Percentiles rank a stretch among this genome's conserved stretches.
Conservation (phyloP, 768 basidiomycete genomes). For the Xanthoconium stramineum region DNA sequence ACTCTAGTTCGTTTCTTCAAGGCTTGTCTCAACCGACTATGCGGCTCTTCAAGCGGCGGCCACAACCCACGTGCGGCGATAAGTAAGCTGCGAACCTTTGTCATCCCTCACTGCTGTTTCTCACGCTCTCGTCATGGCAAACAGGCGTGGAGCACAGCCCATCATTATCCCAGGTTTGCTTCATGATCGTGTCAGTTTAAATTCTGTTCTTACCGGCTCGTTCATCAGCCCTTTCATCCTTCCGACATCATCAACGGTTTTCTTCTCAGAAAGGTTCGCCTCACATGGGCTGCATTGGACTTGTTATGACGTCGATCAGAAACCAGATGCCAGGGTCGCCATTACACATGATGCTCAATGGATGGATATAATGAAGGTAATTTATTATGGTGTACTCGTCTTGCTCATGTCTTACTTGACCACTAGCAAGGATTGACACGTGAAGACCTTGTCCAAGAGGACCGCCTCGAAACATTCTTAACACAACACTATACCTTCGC, state of each 20-base stretch:
- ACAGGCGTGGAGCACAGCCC: neutral
- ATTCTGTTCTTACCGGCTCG: neutral
- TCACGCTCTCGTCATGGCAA: neutral
- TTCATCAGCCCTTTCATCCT: slow-evolving; percentile 1
- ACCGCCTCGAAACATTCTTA: neutral
- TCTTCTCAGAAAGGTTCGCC: neutral
- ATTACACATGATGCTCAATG: slow-evolving; percentile 1
- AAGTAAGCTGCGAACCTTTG: neutral
- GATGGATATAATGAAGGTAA: neutral
- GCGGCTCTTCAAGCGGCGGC: neutral
- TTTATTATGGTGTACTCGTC: neutral
- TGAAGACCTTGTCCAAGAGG: neutral
- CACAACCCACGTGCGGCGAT: neutral
- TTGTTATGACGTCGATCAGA: neutral
- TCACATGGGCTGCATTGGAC: neutral
- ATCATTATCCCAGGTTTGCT: neutral
- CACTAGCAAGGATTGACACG: neutral
- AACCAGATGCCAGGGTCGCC: neutral
- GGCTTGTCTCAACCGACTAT: neutral
- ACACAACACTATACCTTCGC: neutral
- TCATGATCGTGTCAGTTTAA: neutral
- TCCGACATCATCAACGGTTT: neutral
- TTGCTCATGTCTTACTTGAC: neutral
- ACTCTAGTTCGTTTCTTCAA: neutral
- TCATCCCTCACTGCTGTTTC: neutral